Evolutionary conservation across 495 filamentous ascomycete species (phyloP).

Genomic region (Sphaerosporella brunnea): DNA sequence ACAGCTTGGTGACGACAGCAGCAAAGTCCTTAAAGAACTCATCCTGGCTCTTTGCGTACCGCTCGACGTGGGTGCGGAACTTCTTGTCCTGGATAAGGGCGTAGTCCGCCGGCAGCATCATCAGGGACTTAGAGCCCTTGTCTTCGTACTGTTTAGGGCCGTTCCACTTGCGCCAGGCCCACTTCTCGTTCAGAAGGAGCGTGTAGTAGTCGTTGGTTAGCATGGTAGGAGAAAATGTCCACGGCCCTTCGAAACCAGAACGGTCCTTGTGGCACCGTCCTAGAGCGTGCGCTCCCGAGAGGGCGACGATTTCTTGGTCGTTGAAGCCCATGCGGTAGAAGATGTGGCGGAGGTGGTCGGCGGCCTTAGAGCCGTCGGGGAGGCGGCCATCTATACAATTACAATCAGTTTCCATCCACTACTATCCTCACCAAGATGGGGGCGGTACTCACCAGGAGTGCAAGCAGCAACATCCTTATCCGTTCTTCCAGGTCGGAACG

Average conservation of each 20-base stretch:
- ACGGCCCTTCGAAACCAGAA: slow-evolving; percentile 76
- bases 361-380: slow-evolving; percentile 66
- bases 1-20: slow-evolving; percentile 58
- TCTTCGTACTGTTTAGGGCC: slow-evolving; percentile 54
- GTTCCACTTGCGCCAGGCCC: slow-evolving; percentile 83
- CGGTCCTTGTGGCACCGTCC: slow-evolving; percentile 84
- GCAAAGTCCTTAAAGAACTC: slow-evolving; percentile 88
- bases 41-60: slow-evolving; percentile 82
- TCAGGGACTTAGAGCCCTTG: slow-evolving; percentile 62
- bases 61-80: slow-evolving; percentile 69
- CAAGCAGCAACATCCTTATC: slow-evolving; percentile 72
- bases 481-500: slow-evolving; percentile 73
- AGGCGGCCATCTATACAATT: slow-evolving; percentile 57
- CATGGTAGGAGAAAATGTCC: slow-evolving; percentile 90
- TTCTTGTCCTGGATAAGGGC: slow-evolving; percentile 73
- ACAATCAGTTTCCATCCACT: not conserved
- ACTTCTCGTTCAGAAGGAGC: slow-evolving; percentile 79
- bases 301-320: slow-evolving; percentile 88
- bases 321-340: slow-evolving; percentile 97
- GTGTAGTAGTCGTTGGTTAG: slow-evolving; percentile 90
- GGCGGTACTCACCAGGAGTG: slow-evolving; percentile 38
- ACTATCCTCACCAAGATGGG: not conserved
- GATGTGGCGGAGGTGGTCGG: slow-evolving; percentile 72
- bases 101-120: slow-evolving; percentile 95
- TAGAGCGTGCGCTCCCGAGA: slow-evolving; percentile 77